Evolutionary conservation across 306 rosid genomes (phyloP).

Genomic region (Quercus cerris): DNA sequence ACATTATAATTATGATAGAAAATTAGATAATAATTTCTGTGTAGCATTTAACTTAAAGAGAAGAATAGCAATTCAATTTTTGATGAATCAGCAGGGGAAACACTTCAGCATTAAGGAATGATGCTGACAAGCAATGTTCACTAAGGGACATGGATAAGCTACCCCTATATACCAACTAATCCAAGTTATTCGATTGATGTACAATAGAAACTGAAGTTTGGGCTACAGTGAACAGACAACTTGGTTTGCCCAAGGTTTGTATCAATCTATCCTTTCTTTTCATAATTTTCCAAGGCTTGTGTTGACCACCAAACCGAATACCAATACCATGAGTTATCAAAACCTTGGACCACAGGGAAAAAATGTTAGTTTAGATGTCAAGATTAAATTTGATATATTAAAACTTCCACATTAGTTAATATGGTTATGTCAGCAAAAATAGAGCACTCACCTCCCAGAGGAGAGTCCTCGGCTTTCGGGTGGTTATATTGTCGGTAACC

Average conservation of each 20-base stretch:
- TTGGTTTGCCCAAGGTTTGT: background rate
- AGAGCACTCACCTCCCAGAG: slow-evolving; percentile 90
- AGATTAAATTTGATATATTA: background rate
- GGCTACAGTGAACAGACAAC: background rate
- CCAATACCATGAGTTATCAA: background rate
- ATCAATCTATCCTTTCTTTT: background rate
- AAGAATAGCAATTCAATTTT: background rate
- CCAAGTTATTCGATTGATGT: background rate
- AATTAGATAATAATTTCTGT: background rate
- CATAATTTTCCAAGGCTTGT: background rate
- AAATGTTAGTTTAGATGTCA: slow-evolving; percentile 8
- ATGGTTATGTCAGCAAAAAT: slow-evolving; percentile 10
- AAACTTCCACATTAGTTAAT: slow-evolving; percentile 1
- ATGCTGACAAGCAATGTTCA: background rate
- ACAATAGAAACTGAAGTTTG: background rate
- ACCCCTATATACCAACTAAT: background rate
- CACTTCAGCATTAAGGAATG: background rate
- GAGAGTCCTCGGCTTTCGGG: slow-evolving; percentile 81
- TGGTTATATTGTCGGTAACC: slow-evolving; percentile 86
- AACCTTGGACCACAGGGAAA: background rate
- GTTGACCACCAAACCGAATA: background rate
- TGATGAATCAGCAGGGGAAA: background rate
- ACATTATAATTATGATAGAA: background rate
- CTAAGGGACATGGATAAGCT: background rate
- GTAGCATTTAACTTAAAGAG: background rate